Percentiles rank a stretch among this genome's conserved stretches.
These are phyloP conservation scores for Metschnikowia vanudenii DNA, from an alignment of 805 yeast genomes.

Conservation along the genomic window DNA sequence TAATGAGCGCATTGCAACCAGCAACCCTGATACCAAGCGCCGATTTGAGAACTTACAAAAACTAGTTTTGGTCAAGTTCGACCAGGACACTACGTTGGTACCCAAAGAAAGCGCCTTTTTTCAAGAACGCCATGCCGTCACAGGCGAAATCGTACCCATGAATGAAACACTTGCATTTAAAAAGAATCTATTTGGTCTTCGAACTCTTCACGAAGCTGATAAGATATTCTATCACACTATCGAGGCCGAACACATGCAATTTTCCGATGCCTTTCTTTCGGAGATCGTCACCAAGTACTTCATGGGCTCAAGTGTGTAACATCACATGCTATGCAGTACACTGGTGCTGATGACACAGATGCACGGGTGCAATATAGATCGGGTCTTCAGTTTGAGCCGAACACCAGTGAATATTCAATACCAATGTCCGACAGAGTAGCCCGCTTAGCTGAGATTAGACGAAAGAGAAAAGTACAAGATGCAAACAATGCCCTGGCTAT, in stretches of 20 bases:
- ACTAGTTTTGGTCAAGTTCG: constrained; percentile 59
- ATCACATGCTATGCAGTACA: no score
- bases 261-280: constrained; percentile 51
- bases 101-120: constrained; percentile 76
- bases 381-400: neutral
- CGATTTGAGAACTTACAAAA: constrained; percentile 47
- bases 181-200: constrained; percentile 62
- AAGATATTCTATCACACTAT: constrained; percentile 50
- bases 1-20: constrained; percentile 47
- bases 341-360: neutral
- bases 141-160: constrained; percentile 45
- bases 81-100: constrained; percentile 62
- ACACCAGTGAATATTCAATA: neutral
- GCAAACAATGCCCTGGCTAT: neutral
- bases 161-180: constrained; percentile 48
- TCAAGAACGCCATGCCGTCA: constrained; percentile 46
- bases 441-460: constrained; percentile 19
- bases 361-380: constrained; percentile 11
- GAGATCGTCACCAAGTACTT: constrained; percentile 46
- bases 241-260: constrained; percentile 63
- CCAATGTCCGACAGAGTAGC: constrained; percentile 19
- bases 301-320: constrained; percentile 15
- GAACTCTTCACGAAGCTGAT: constrained; percentile 40
- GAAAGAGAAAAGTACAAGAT: constrained; percentile 9
- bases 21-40: constrained; percentile 40